These are phyloP conservation scores for Irpex lacteus DNA, from an alignment of 1,284 basidiomycete species.

Conservation along the genomic window DNA sequence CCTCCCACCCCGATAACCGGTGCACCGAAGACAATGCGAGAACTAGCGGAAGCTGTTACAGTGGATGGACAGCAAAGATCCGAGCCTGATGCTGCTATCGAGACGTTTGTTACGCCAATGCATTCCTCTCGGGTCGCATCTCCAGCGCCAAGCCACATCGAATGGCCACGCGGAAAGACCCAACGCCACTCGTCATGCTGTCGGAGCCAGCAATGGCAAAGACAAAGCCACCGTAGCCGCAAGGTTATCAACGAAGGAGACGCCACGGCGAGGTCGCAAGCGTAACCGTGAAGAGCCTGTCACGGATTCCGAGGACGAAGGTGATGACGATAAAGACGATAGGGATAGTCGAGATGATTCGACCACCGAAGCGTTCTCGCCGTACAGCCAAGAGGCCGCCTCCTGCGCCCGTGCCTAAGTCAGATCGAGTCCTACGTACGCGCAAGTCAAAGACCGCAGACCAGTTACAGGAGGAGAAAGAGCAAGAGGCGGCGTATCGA, in stretches of 20 bases:
- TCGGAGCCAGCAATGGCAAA: conserved; percentile 7
- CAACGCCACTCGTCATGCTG: neutral
- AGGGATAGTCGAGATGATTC: conserved; percentile 1
- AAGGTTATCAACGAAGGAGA: neutral
- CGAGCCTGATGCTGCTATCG: neutral
- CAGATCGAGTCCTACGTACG: conserved; percentile 50
- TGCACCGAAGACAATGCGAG: conserved; percentile 59
- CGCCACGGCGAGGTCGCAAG: conserved; percentile 22
- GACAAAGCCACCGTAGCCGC: neutral
- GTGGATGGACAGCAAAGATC: neutral
- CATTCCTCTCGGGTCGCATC: conserved; percentile 1
- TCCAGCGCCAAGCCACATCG: conserved; percentile 2
- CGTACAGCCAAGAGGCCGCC: conserved; percentile 9
- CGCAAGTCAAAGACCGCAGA: conserved; percentile 47
- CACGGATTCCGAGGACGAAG: conserved; percentile 23
- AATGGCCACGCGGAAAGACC: neutral
- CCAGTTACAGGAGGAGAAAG: conserved; percentile 43
- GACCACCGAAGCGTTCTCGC: conserved; percentile 24
- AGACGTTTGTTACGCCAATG: too few species aligned
- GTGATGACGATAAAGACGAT: conserved; percentile 9
- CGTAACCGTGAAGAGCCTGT: conserved; percentile 20
- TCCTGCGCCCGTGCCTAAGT: conserved; percentile 24
- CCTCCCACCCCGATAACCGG: conserved; percentile 5
- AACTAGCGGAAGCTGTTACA: conserved; percentile 52
- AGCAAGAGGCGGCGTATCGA: conserved; percentile 47